Evolutionary conservation across 495 filamentous ascomycete genomes (phyloP).

Genomic region (Daldinia bambusicola): DNA sequence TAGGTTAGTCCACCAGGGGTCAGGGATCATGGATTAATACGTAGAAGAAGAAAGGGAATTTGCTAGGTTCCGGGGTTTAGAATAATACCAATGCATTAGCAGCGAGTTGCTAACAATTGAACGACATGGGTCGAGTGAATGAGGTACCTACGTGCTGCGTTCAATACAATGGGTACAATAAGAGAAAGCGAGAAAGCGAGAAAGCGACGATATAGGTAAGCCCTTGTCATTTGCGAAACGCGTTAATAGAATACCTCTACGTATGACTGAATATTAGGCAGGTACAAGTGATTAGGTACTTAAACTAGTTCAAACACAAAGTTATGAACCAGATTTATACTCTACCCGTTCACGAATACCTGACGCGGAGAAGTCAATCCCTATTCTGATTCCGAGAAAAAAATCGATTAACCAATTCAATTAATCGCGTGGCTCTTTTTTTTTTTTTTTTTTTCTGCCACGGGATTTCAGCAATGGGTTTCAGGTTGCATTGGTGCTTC

Average conservation of each 20-base stretch:
- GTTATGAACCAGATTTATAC: background rate
- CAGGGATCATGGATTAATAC: constrained; percentile 31
- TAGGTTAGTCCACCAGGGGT: constrained; percentile 18
- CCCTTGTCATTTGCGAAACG: background rate
- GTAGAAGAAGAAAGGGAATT: constrained; percentile 22
- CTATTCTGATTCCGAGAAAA: no score
- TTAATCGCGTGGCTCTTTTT: no score
- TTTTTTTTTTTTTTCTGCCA: no score
- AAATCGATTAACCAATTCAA: no score
- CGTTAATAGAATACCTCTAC: background rate
- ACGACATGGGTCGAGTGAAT: background rate
- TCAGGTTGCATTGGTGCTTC: no score
- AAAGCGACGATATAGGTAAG: background rate
- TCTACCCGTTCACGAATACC: no score
- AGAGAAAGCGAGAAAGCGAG: background rate
- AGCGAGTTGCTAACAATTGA: background rate
- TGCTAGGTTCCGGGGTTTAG: constrained; percentile 27
- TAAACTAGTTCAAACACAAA: background rate
- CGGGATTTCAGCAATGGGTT: no score
- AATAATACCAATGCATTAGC: constrained; percentile 4
- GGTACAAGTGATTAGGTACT: no score
- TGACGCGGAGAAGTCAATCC: no score
- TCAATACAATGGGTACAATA: background rate
- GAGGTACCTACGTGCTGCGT: background rate
- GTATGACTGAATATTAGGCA: no score